These are phyloP conservation scores for Aspergillus cejpii DNA, from an alignment of 2,329 filamentous ascomycete genomes.

Conservation along the genomic window DNA sequence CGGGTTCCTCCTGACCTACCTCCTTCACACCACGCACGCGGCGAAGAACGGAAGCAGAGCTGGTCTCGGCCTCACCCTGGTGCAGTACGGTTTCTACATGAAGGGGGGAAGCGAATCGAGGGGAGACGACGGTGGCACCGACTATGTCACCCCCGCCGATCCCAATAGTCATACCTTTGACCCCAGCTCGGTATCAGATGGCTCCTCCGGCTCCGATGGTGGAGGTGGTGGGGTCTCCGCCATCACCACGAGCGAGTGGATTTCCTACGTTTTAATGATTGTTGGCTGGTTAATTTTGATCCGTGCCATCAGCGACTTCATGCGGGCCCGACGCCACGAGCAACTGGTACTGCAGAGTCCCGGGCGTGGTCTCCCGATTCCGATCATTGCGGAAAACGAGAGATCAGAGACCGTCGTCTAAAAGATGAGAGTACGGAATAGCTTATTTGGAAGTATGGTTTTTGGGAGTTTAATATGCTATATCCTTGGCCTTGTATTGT, in stretches of 20 bases:
- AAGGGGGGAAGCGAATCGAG: constrained; percentile 53
- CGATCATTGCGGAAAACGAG: constrained; percentile 83
- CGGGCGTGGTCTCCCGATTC: constrained; percentile 74
- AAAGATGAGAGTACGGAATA: constrained; percentile 3
- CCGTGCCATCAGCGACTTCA: constrained; percentile 82
- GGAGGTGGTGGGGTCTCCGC: constrained; percentile 45
- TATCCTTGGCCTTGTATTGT: neutral
- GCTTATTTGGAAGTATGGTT: neutral
- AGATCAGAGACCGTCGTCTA: constrained; percentile 68
- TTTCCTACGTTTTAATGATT: constrained; percentile 91
- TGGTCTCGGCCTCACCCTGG: constrained; percentile 86
- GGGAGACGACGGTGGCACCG: constrained; percentile 31
- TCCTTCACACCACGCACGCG: constrained; percentile 94
- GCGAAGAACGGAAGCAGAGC: constrained; percentile 96
- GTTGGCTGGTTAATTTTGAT: constrained; percentile 98
- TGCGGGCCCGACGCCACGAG: constrained; percentile 82
- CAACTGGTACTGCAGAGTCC: constrained; percentile 89
- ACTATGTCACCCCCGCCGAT: constrained; percentile 63
- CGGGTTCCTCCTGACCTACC: constrained; percentile 95
- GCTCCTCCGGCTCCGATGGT: constrained; percentile 25
- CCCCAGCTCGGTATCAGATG: constrained; percentile 57
- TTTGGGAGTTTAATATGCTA: neutral
- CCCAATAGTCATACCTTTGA: constrained; percentile 89
- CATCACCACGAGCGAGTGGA: constrained; percentile 73
- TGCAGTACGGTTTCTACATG: constrained; percentile 97